Evolutionary conservation across 2,329 filamentous ascomycete genomes (phyloP), one percentile per base, ranked within the genome.

Genomic region (Penicillium sp.): DNA sequence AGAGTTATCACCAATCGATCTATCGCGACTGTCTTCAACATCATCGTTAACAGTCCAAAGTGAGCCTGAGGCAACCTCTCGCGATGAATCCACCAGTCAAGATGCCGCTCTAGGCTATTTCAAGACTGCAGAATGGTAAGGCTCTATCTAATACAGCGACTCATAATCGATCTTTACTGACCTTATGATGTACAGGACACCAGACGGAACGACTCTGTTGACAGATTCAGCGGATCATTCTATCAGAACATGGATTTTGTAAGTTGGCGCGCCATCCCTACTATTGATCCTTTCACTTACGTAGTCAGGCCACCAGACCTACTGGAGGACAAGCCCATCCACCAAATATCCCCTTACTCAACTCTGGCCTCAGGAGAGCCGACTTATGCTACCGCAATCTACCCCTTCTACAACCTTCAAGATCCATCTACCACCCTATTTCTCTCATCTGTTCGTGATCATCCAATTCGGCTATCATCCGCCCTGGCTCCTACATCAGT

Each of bases 131-230:
- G 73, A 80, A 66, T 82, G 78, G 78, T 78, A 65, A 58, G 70
- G 50, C 45, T 23, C 8, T 8, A 8, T 23, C 10, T 8, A 6
- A 4, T 35, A 23, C 3, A 35, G 13, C 38, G 21, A 40, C 9
- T 17, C 40, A 17, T 27, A n/a, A 47, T 21, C 31, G 33, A 40
- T 19, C 15, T 45, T 43, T n/a, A 31, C 37, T 64, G 23, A 58
- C 35, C 43, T 54, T 31, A 19, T 49, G 29, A 6, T 19, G 17
- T 40, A 46, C 54, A 79, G 80, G 79, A 76, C 80, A 8, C 74
- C 82, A 17, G 85, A 87, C 68, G 85, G 85, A 7, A 85, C 82
- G 1, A 81, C 78, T 23, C 67, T 87, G 25, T 68, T 88, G 57
- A 82, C 84, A 2, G 79, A 80, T 41, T 82, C 78, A 57, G 79